Evolutionary conservation across 2,329 filamentous ascomycete species (phyloP).

Genomic region (Metarhizium brunneum): DNA sequence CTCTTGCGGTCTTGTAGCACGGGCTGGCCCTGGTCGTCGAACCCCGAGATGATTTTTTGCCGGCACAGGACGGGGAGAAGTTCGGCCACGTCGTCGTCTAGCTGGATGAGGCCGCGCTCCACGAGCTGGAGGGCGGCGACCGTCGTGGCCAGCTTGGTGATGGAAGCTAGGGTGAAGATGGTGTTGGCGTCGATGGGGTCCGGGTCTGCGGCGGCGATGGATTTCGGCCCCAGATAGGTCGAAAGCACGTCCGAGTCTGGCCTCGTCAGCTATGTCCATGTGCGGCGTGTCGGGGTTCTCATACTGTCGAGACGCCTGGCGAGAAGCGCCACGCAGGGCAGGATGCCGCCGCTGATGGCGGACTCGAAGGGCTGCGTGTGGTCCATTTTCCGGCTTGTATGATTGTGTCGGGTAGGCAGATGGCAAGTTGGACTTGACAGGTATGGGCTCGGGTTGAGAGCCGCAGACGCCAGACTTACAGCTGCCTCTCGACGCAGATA

Average conservation of each 20-base stretch:
- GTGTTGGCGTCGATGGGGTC: no score
- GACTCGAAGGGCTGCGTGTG: neutral
- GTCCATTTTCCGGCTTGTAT: neutral
- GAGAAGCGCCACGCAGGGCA: slow-evolving; percentile 43
- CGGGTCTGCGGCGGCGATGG: no score
- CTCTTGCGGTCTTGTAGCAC: neutral
- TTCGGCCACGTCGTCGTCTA: neutral
- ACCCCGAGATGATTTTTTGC: neutral
- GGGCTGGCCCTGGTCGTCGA: neutral
- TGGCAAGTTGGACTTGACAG: no score
- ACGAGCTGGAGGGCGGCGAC: neutral
- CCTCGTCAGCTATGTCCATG: no score
- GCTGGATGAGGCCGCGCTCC: neutral
- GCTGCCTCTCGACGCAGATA: no score
- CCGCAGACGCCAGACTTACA: no score
- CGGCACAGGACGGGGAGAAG: neutral
- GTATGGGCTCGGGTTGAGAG: no score
- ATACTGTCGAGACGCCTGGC: no score
- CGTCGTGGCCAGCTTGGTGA: slow-evolving; percentile 3
- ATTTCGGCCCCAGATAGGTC: no score
- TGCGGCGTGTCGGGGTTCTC: neutral
- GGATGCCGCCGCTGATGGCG: slow-evolving; percentile 10
- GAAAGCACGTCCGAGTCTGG: no score
- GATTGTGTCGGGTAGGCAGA: no score
- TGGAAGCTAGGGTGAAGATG: neutral